Evolutionary conservation across 352 stramenopile genomes (phyloP).

Genomic region (Globisporangium cederbergense): DNA sequence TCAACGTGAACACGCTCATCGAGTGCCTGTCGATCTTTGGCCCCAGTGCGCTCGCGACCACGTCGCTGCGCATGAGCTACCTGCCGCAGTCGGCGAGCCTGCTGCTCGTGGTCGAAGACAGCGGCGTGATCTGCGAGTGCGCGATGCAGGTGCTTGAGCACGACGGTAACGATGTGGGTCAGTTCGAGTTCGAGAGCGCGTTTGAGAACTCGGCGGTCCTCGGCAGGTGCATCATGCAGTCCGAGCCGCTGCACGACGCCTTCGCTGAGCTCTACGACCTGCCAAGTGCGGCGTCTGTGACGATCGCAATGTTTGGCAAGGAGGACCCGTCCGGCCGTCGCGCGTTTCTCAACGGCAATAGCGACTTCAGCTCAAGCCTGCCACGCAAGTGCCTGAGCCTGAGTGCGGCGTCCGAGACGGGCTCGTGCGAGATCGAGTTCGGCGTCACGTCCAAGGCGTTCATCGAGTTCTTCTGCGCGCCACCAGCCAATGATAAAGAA

Average conservation of each 20-base stretch:
- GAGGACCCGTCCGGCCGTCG: not conserved
- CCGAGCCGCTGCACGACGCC: slow-evolving; percentile 71
- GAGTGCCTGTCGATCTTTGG: slow-evolving; percentile 85
- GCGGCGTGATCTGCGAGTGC: slow-evolving; percentile 82
- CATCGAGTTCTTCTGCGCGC: slow-evolving; percentile 77
- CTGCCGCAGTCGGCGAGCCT: slow-evolving; percentile 53
- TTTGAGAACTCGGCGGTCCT: slow-evolving; percentile 77
- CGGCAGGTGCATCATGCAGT: slow-evolving; percentile 82
- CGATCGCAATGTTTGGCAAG: slow-evolving; percentile 58
- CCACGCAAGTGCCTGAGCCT: slow-evolving; percentile 48
- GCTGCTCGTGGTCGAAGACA: slow-evolving; percentile 75
- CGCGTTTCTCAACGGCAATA: not conserved
- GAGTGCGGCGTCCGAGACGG: slow-evolving; percentile 65
- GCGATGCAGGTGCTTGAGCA: slow-evolving; percentile 79
- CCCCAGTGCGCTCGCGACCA: slow-evolving; percentile 52
- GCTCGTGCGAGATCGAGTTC: slow-evolving; percentile 82
- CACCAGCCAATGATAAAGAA: slow-evolving; percentile 14
- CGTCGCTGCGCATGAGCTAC: slow-evolving; percentile 74
- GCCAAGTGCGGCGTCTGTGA: slow-evolving; percentile 74
- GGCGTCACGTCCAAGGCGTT: slow-evolving; percentile 64
- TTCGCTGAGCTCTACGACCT: slow-evolving; percentile 84
- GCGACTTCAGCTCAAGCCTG: not conserved
- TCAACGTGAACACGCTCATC: slow-evolving; percentile 68
- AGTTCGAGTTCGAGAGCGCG: slow-evolving; percentile 72
- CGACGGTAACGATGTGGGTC: slow-evolving; percentile 64